Conservation (phyloP, 108 stramenopile genomes). For the Cyclotella cryptica region DNA sequence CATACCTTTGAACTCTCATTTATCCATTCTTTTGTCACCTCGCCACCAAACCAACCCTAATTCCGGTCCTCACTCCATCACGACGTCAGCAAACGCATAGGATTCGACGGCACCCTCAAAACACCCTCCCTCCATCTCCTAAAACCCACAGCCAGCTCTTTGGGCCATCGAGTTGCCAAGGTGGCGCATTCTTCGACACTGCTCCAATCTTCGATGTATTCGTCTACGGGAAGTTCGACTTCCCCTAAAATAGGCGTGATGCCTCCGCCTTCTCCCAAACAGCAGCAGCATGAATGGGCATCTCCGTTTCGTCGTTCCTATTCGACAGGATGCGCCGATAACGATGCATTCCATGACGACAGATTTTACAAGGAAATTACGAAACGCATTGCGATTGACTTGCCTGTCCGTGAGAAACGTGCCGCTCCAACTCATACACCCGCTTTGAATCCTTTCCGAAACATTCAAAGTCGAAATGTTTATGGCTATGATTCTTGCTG, state of each 20-base stretch:
- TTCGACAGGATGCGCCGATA: background rate
- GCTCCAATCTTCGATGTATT: background rate
- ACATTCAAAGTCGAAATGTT: background rate
- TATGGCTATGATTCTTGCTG: background rate
- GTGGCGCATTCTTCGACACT: conserved; percentile 2
- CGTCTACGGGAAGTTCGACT: background rate
- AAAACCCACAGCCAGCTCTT: conserved; percentile 28
- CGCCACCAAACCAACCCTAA: background rate
- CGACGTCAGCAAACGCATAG: conserved; percentile 12
- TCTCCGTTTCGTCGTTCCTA: background rate
- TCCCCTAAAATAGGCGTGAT: background rate
- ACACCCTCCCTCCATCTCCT: conserved; percentile 31
- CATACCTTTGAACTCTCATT: background rate
- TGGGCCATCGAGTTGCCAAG: conserved; percentile 25
- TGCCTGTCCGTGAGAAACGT: background rate
- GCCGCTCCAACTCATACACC: background rate
- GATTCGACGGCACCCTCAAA: conserved; percentile 23
- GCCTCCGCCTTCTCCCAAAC: background rate
- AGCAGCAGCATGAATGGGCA: background rate
- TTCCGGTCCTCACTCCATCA: background rate
- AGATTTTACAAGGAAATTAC: background rate
- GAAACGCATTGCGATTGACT: conserved; percentile 15
- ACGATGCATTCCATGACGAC: background rate
- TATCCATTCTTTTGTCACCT: background rate
- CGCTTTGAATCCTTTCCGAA: conserved; percentile 24